phyloP scores from a whole-genome alignment of 768 basidiomycete genomes.

The Tulasnella sp. region DNA sequence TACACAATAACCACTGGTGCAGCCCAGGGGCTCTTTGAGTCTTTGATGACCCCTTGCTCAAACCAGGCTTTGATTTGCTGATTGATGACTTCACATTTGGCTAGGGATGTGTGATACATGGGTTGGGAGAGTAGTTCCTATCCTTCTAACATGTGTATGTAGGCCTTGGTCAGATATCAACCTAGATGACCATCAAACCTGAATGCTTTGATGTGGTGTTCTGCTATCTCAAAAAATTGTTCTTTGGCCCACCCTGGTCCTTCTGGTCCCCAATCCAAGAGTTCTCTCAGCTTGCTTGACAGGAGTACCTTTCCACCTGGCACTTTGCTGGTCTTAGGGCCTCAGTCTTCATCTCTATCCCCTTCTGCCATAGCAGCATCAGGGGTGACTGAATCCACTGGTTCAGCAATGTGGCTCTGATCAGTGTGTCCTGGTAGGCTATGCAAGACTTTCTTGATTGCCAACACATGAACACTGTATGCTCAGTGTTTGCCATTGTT shows the following conservation, averaged over 20 bases:
- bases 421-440: too few relatives aligned
- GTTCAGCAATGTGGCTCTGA: too few relatives aligned
- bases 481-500: too few relatives aligned
- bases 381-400: constrained; percentile 1
- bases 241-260: constrained; percentile 17
- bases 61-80: constrained; percentile 30
- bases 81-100: constrained; percentile 24
- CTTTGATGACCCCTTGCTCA: constrained; percentile 31
- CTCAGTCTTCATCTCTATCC: not conserved
- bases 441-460: too few relatives aligned
- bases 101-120: constrained; percentile 23
- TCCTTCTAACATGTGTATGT: constrained; percentile 24
- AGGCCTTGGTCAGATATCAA: constrained; percentile 22
- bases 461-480: too few relatives aligned
- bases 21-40: constrained; percentile 32
- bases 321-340: constrained; percentile 26
- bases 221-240: constrained; percentile 19
- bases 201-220: constrained; percentile 23
- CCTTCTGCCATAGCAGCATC: constrained; percentile 24
- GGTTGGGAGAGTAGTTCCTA: constrained; percentile 22
- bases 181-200: constrained; percentile 29
- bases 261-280: constrained; percentile 19
- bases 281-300: constrained; percentile 5
- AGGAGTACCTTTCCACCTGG: constrained; percentile 20
- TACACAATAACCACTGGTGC: constrained; percentile 30